These are phyloP conservation scores for Hericium erinaceus DNA, from an alignment of 768 basidiomycete species.

Conservation along the genomic window DNA sequence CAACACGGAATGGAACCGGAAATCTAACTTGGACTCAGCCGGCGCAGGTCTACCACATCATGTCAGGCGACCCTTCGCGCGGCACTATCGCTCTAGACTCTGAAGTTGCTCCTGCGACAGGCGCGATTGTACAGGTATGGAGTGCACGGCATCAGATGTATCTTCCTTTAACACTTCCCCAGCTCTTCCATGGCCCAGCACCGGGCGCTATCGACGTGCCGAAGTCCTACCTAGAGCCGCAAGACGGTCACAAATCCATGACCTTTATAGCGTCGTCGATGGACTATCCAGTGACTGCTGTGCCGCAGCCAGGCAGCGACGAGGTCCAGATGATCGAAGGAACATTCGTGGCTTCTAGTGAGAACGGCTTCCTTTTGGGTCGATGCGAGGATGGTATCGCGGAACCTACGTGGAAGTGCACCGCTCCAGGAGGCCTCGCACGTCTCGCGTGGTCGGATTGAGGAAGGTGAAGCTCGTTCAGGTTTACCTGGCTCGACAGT, in stretches of 20 bases:
- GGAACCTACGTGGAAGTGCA: slow-evolving; percentile 33
- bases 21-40: slow-evolving; percentile 21
- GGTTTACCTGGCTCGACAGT: too few species aligned
- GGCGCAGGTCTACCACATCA: slow-evolving; percentile 44
- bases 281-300: neutral
- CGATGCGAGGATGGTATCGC: slow-evolving; percentile 11
- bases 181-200: neutral
- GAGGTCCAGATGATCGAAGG: slow-evolving; percentile 17
- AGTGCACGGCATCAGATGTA: neutral
- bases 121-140: slow-evolving; percentile 43
- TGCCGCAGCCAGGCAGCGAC: neutral
- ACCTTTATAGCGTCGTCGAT: neutral
- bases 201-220: neutral
- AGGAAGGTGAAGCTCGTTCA: neutral
- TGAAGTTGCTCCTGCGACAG: slow-evolving; percentile 38
- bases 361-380: slow-evolving; percentile 41
- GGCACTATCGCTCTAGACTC: slow-evolving; percentile 57
- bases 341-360: slow-evolving; percentile 40
- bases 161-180: neutral
- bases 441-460: slow-evolving; percentile 17
- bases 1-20: neutral
- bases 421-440: slow-evolving; percentile 27
- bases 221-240: neutral
- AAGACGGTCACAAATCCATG: neutral
- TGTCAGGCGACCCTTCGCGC: slow-evolving; percentile 62